Evolutionary conservation across 352 stramenopile genomes (phyloP).

Genomic region (Globisporangium recalcitrans): DNA sequence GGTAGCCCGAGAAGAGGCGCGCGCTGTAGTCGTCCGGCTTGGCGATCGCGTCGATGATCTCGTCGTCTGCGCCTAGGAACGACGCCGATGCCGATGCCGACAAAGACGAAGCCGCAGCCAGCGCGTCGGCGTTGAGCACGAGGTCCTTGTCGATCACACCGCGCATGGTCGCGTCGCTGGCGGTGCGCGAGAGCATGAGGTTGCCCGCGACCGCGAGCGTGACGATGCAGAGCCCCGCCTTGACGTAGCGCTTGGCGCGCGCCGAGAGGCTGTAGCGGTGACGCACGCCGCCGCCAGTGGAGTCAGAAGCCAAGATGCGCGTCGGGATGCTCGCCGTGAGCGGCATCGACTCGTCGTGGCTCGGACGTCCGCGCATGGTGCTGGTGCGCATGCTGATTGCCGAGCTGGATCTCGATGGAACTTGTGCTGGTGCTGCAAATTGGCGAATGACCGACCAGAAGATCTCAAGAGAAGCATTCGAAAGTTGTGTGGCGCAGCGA

Average conservation of each 20-base stretch:
- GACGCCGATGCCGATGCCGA: background rate
- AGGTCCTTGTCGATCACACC: constrained; percentile 8
- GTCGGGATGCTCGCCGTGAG: constrained; percentile 24
- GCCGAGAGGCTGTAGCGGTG: constrained; percentile 17
- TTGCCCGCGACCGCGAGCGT: constrained; percentile 15
- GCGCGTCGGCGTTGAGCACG: background rate
- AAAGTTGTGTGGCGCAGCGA: background rate
- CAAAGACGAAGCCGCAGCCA: background rate
- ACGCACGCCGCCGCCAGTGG: background rate
- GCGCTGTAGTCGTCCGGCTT: constrained; percentile 22
- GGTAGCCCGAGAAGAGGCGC: constrained; percentile 20
- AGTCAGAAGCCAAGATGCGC: constrained; percentile 1
- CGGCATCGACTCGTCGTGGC: constrained; percentile 26
- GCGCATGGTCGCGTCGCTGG: constrained; percentile 6
- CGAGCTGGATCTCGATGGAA: background rate
- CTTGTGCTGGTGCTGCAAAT: constrained; percentile 1
- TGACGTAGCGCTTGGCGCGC: constrained; percentile 14
- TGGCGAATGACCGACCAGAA: background rate
- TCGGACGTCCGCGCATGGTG: constrained; percentile 23
- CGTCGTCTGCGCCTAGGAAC: constrained; percentile 38
- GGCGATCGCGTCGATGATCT: constrained; percentile 39
- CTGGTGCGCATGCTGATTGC: constrained; percentile 5
- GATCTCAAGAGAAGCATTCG: background rate
- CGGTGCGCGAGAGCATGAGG: constrained; percentile 17
- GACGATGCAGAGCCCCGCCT: constrained; percentile 14